Evolutionary conservation across 176 grass and related monocot genomes (phyloP).

Genomic region (Bonia amplexicaulis): DNA sequence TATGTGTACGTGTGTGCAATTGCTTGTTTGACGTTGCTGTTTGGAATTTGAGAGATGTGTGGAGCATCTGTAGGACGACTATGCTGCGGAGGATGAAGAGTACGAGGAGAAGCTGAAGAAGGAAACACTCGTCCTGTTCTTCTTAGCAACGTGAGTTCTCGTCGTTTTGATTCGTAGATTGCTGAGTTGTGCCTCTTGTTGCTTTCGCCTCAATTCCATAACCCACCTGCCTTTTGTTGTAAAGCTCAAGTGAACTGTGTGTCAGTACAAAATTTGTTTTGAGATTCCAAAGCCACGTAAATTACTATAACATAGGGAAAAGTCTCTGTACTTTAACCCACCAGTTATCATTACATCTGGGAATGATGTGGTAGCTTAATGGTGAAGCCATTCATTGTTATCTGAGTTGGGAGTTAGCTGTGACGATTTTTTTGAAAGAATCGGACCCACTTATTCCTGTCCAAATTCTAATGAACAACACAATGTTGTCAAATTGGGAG

Average conservation of each 20-base stretch:
- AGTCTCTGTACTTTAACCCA: neutral
- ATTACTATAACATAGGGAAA: neutral
- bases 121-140: constrained; percentile 64
- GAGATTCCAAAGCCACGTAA: neutral
- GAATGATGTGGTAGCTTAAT: neutral
- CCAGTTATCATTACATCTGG: neutral
- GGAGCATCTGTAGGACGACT: constrained; percentile 58
- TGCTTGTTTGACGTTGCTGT: neutral
- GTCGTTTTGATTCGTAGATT: neutral
- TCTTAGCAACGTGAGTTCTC: constrained; percentile 73
- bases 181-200: neutral
- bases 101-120: constrained; percentile 85
- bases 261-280: neutral
- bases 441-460: neutral
- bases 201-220: neutral
- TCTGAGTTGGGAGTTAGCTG: neutral
- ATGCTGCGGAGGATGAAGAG: constrained; percentile 74
- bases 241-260: neutral
- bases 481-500: neutral
- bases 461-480: neutral
- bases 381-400: neutral
- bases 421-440: neutral
- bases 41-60: constrained; percentile 10
- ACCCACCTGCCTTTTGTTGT: neutral
- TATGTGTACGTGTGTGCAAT: neutral